phyloP scores from a whole-genome alignment of 176 grass and related monocot genomes.

The Hordeum vulgare region MorexV3_pseudomolecules_assembly NC_058518.1:500042981-500043480 shows the following conservation, averaged over 20 bases:
- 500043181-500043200: neutral
- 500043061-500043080: neutral
- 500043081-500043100: neutral
- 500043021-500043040: too few species aligned
- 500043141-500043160: neutral
- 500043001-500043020: too few species aligned
- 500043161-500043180: neutral
- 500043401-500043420: too few species aligned
- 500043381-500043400: neutral
- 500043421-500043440: neutral
- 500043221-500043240: neutral
- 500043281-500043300: neutral
- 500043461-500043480: neutral
- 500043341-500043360: neutral
- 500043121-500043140: too few species aligned
- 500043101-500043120: neutral
- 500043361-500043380: neutral
- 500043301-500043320: too few species aligned
- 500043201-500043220: neutral
- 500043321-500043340: conserved; percentile 15
- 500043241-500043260: neutral
- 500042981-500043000: too few species aligned
- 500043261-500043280: neutral
- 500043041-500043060: too few species aligned
- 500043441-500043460: neutral